Evolutionary conservation across 345 rosid species (phyloP), one percentile per base, ranked within the genome.

Genomic region (Lumnitzera littorea): DNA sequence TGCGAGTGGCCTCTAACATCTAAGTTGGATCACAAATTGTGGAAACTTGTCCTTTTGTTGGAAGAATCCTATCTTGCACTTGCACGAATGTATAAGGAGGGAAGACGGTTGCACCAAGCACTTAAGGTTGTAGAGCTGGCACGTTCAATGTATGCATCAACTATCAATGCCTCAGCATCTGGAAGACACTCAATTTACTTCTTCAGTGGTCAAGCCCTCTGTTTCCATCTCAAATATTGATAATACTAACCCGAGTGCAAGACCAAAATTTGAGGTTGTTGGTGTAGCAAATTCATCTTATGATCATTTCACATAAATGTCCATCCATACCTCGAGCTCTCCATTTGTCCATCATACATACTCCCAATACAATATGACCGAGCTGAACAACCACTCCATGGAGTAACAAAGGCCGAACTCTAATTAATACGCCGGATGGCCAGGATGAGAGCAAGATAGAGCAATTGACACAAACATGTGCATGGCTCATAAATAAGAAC

Each of bases 11-110:
- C 89, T 53, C 96, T 94, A 62, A 89, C 84, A 48, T 89, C 96
- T 25, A 84, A 87, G 64, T 64, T 92, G 70, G 96, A 92, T 69
- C 76, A 84, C 65, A 92, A 79, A 65, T 50, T 85, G 76, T 92
- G 98, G 98, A 92, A 87, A 51, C 96, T 92, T n/a, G 91, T 92
- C 68, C 86, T 89, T 61, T 84, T 92, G 67, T 97, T 92, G 12
- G 96, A 96, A 53, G 98, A 92, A 72, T 89, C 97, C 55, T 92
- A 92, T 72, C 62, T 92, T 70, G 89, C 96, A 24, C 81, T 92
- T 14, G 98, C 84, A 55, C 89, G 87, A 74, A 84, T 96, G 53
- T 85, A 85, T 72, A 85, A 78, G 74, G 96, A 89, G 67, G 91
- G 79, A 72, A 80, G 81, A 55, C 87, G 87, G 67, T 80, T 92